These are phyloP conservation scores for Basipetospora chlamydospora DNA, from an alignment of 2,329 filamentous ascomycete genomes.

Conservation along the genomic window DNA sequence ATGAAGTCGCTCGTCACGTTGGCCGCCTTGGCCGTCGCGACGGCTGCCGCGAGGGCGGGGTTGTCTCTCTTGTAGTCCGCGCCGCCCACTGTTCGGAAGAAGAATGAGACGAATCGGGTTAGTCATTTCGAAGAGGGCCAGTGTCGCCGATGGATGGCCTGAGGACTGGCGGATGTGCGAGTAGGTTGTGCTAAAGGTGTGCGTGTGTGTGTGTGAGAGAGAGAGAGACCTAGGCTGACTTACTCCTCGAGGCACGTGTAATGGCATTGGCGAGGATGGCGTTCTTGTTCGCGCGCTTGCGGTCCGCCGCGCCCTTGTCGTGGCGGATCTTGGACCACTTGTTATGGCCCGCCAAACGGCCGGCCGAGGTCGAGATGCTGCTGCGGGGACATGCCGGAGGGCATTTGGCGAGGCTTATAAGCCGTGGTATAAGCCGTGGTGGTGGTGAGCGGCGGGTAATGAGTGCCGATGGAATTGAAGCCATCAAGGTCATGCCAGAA, in stretches of 20 bases:
- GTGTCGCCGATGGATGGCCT: no score
- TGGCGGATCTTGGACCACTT: conserved; percentile 96
- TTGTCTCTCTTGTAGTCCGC: conserved; percentile 45
- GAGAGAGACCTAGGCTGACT: conserved; percentile 11
- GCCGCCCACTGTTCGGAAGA: conserved; percentile 5
- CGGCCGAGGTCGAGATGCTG: conserved; percentile 1
- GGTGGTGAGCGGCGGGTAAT: no score
- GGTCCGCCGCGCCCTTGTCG: conserved; percentile 79
- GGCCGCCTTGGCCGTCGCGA: conserved; percentile 64
- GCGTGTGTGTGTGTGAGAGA: neutral
- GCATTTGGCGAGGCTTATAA: neutral
- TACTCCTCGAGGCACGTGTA: conserved; percentile 59
- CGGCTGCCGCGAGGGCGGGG: conserved; percentile 56
- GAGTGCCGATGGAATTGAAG: no score
- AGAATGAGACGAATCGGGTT: neutral
- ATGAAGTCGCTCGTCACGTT: conserved; percentile 75
- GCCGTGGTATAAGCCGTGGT: neutral
- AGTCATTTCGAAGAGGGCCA: no score
- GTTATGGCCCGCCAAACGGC: conserved; percentile 63
- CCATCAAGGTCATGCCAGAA: no score
- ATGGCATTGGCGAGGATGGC: conserved; percentile 57
- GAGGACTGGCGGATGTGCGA: neutral
- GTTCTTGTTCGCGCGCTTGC: conserved; percentile 60
- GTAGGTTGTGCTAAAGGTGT: neutral
- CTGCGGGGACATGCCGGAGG: neutral